Conservation (phyloP, 2,329 filamentous ascomycete genomes). For the Colletotrichum eremochloae region DNA sequence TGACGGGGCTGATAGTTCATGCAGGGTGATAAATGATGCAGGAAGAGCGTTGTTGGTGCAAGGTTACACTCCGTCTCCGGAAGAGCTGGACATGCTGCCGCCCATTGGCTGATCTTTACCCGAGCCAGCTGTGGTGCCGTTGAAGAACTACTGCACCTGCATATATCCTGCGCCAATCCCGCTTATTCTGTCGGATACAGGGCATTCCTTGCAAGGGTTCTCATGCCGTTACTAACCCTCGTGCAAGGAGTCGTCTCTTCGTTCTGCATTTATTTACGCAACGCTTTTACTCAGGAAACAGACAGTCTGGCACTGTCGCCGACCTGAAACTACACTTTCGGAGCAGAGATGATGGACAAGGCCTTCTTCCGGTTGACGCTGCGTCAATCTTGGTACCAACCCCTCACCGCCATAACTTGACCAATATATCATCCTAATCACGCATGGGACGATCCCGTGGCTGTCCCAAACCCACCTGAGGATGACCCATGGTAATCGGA, state of each 20-base stretch:
- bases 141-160: slow-evolving; percentile 7
- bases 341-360: neutral
- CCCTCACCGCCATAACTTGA: slow-evolving; percentile 6
- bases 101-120: neutral
- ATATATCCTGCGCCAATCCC: slow-evolving; percentile 17
- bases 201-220: neutral
- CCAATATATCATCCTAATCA: neutral
- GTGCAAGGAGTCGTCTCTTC: neutral
- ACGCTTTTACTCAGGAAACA: neutral
- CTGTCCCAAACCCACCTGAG: too few relatives aligned
- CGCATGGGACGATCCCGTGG: neutral
- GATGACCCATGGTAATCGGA: neutral
- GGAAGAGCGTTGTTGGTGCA: neutral
- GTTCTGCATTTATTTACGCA: neutral
- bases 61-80: neutral
- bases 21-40: slow-evolving; percentile 6
- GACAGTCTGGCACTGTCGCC: slow-evolving; percentile 3
- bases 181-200: neutral
- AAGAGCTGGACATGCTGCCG: neutral
- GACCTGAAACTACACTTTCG: slow-evolving; percentile 13
- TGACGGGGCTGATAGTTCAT: slow-evolving; percentile 11
- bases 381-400: neutral
- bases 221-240: neutral
- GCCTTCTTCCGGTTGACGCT: neutral
- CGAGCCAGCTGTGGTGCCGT: slow-evolving; percentile 4